Base-by-base conservation (phyloP, 768 basidiomycete species). In the Zangia roseola region DNA sequence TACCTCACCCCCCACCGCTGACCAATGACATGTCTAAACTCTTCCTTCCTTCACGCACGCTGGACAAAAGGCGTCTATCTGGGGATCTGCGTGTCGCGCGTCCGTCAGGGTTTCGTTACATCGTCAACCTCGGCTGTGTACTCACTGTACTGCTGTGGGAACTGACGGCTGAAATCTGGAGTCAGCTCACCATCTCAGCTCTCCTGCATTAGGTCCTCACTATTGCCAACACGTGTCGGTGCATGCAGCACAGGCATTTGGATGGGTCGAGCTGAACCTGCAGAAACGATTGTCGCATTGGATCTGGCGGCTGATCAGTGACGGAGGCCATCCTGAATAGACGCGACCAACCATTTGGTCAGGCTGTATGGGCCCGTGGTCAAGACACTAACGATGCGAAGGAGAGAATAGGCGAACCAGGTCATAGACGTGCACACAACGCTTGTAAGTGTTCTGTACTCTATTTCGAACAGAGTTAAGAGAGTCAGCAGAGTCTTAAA, bases 211-310 rank as follows among this genome's bases (percentile, higher is more conserved):
- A 42, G 44, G 43, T 50, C 67, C 86, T 71, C 65, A 89, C 87
- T 86, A 86, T 68, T 87, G 85, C 87, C 87, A 88, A 62, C 87
- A 88, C 21, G 81, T 82, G 21, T 62, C 71, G 25, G 62, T 71
- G 68, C 87, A 89, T 24, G 73, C 67, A 21, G 82, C 75, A 59
- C 87, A 89, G 49, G 80, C 70, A 23, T 44, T 55, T 25, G 83
- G 83, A 67, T 89, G 87, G 16, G 67, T 66, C 10, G 77, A 69
- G 57, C 87, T 88, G 72, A 89, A 89, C 65, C 77, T 87, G 78
- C 87, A 90, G 60, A 65, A 73, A 28, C 71, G 72, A 61, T 83
- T 74, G 43, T 79, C 81, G 68, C 87, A 89, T 55, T 77, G 75
- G 45, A 86, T 78, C 86, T 88, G 62, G 47, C 43, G 42, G 43